phyloP scores from a whole-genome alignment of 306 rosid genomes.

The Sicyos edulis region DNA sequence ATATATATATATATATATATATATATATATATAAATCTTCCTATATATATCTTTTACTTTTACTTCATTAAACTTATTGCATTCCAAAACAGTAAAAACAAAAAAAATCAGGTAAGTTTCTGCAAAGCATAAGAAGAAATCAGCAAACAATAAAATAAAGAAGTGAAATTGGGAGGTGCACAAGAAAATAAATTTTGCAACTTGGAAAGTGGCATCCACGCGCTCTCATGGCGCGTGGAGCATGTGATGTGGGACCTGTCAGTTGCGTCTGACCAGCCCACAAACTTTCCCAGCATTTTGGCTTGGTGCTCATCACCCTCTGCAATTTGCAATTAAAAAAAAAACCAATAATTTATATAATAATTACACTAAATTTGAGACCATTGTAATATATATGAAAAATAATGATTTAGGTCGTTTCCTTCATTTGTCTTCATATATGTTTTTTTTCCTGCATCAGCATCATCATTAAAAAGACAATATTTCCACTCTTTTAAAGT shows the following conservation, averaged over 20 bases:
- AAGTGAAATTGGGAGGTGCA: neutral
- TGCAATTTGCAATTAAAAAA: neutral
- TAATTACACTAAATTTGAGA: conserved; percentile 7
- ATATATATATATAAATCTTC: too few species aligned
- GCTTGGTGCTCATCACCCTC: neutral
- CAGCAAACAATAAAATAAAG: neutral
- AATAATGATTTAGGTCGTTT: neutral
- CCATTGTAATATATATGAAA: neutral
- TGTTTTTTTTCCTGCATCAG: conserved; percentile 7
- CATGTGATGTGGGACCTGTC: neutral
- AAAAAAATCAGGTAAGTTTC: neutral
- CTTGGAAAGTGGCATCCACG: neutral
- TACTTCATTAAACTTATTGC: neutral
- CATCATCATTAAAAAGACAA: conserved; percentile 12
- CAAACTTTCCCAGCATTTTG: conserved; percentile 18
- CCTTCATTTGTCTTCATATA: conserved; percentile 5
- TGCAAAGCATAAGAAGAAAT: neutral
- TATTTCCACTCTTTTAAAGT: neutral
- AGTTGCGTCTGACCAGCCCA: conserved; percentile 4
- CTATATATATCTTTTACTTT: too few species aligned
- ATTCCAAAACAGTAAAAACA: neutral
- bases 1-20: too few species aligned
- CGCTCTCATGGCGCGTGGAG: conserved; percentile 6
- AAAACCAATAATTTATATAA: neutral
- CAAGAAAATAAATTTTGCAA: neutral